phyloP scores from a whole-genome alignment of 768 basidiomycete species.

The Nidularia pulvinata region DNA sequence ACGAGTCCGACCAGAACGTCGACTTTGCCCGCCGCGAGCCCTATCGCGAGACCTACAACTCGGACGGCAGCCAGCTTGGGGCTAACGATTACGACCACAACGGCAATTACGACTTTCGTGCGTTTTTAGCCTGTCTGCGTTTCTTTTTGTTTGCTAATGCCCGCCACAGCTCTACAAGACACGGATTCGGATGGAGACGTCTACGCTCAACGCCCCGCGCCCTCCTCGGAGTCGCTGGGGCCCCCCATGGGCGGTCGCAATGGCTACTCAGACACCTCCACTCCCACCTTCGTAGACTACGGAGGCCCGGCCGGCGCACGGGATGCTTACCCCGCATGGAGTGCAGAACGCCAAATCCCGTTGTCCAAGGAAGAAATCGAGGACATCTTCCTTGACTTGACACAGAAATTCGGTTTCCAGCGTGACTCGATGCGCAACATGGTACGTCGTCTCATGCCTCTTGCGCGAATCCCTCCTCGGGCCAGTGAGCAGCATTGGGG shows the following conservation, averaged over 20 bases:
- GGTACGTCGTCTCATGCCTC: constrained; percentile 39
- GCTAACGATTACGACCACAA: constrained; percentile 71
- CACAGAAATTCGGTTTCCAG: constrained; percentile 99
- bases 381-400: constrained; percentile 95
- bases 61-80: constrained; percentile 67
- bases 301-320: constrained; percentile 51
- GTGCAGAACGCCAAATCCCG: constrained; percentile 89
- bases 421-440: constrained; percentile 95
- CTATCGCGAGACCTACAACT: constrained; percentile 59
- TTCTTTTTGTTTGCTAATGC: constrained; percentile 8
- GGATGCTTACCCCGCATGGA: constrained; percentile 96
- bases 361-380: constrained; percentile 99
- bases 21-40: constrained; percentile 56
- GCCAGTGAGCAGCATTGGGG: too few species aligned
- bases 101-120: constrained; percentile 69
- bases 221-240: constrained; percentile 77
- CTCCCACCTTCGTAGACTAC: constrained; percentile 73
- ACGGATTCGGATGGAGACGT: constrained; percentile 83
- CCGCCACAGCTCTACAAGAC: constrained; percentile 64
- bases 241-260: constrained; percentile 44
- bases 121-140: constrained; percentile 16
- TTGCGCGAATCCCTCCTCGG: background rate
- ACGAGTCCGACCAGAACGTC: constrained; percentile 69
- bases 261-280: constrained; percentile 68
- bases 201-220: constrained; percentile 69